Conservation (phyloP, 331 rosid species). For the Acacia concinna region DNA sequence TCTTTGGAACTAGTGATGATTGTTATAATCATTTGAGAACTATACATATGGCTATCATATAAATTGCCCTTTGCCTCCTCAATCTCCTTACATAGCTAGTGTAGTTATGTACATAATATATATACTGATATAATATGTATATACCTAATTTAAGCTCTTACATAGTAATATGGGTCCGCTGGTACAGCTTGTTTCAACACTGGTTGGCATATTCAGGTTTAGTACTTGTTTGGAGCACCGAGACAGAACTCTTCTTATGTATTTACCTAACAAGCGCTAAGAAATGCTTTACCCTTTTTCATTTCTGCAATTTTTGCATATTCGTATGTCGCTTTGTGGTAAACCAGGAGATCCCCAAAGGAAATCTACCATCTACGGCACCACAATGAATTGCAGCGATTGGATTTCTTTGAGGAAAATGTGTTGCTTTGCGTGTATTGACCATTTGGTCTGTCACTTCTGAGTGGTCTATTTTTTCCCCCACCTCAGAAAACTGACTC, state of each 20-base stretch:
- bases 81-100: background rate
- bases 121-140: slow-evolving; percentile 21
- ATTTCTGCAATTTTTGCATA: background rate
- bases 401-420: background rate
- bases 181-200: background rate
- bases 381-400: background rate
- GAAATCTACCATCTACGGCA: background rate
- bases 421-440: background rate
- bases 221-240: background rate
- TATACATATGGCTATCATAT: slow-evolving; percentile 59
- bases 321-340: background rate
- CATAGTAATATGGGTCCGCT: background rate
- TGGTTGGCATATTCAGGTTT: background rate
- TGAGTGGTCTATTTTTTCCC: background rate
- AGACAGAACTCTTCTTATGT: too few relatives aligned
- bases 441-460: background rate
- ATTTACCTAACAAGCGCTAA: background rate
- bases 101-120: slow-evolving; percentile 9
- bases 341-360: background rate
- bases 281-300: background rate
- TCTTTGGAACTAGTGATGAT: slow-evolving; percentile 54
- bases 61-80: slow-evolving; percentile 6
- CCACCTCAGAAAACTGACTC: background rate
- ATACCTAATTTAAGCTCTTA: slow-evolving; percentile 28
- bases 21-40: slow-evolving; percentile 77